Evolutionary conservation across 257 asterid species (phyloP).

Genomic region (Fraxinus excelsior): DNA sequence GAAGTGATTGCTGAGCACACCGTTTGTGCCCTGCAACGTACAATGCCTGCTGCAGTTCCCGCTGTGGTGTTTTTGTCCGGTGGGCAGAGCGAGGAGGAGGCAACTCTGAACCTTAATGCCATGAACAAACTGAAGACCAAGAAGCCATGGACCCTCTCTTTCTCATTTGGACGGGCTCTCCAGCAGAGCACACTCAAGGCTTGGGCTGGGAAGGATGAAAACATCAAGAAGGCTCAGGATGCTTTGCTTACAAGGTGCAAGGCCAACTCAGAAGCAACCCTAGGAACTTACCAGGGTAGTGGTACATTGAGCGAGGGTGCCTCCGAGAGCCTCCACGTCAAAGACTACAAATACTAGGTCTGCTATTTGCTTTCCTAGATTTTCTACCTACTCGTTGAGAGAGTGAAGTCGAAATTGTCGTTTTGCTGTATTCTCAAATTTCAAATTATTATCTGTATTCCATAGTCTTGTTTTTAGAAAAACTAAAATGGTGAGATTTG

Average conservation of each 20-base stretch:
- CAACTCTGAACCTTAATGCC: constrained; percentile 30
- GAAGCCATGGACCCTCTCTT: constrained; percentile 27
- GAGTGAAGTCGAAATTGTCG: too few relatives aligned
- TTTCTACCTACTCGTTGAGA: not conserved
- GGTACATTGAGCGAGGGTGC: constrained; percentile 67
- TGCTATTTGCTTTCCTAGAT: constrained; percentile 13
- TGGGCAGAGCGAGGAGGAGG: constrained; percentile 38
- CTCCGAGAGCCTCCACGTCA: constrained; percentile 88
- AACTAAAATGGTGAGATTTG: constrained; percentile 26
- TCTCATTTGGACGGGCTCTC: constrained; percentile 27
- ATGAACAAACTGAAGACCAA: constrained; percentile 30
- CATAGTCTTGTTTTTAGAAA: constrained; percentile 19
- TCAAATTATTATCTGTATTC: constrained; percentile 7
- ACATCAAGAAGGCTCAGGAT: constrained; percentile 23
- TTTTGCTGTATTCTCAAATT: not conserved
- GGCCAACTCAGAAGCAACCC: constrained; percentile 58
- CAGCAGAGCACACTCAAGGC: constrained; percentile 28
- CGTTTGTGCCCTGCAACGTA: constrained; percentile 26
- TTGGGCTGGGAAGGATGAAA: constrained; percentile 28
- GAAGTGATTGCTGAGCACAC: constrained; percentile 38
- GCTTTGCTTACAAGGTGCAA: constrained; percentile 30
- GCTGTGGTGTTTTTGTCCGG: constrained; percentile 31
- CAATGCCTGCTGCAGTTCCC: constrained; percentile 32
- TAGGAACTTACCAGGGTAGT: constrained; percentile 68
- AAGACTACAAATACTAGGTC: constrained; percentile 77